Percentiles rank a stretch among this genome's conserved stretches.
Conservation (phyloP, 305 asterid genomes). For the Fraxinus floribunda region DNA sequence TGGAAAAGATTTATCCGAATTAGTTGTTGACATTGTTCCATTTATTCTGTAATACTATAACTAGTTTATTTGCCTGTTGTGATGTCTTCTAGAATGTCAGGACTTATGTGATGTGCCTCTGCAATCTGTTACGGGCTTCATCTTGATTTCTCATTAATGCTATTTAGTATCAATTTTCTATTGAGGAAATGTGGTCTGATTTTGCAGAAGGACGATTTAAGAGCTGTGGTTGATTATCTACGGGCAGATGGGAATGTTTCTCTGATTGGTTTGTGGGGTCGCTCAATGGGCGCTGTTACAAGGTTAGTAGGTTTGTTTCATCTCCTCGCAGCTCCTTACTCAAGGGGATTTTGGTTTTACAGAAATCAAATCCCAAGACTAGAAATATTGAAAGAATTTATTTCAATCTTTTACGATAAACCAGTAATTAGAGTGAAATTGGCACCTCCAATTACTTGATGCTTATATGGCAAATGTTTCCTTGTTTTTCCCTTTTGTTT, state of each 20-base stretch:
- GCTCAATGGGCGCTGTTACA: conserved; percentile 97
- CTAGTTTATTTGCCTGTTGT: neutral
- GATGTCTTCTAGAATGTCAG: neutral
- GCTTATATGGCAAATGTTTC: neutral
- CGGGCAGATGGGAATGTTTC: conserved; percentile 83
- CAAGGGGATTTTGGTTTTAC: neutral
- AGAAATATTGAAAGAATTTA: neutral
- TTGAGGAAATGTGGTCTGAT: conserved; percentile 17
- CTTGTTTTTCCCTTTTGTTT: neutral
- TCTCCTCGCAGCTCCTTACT: conserved; percentile 10
- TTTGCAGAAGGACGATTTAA: conserved; percentile 84
- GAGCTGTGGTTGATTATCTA: conserved; percentile 74
- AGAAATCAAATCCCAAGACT: neutral
- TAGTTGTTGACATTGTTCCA: neutral
- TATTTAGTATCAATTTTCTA: neutral
- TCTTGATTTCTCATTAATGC: neutral
- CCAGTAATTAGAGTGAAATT: neutral
- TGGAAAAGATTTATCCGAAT: neutral
- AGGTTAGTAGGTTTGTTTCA: conserved; percentile 42
- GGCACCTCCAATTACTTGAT: neutral
- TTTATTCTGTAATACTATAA: neutral
- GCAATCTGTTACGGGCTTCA: conserved; percentile 3
- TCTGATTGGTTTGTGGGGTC: conserved; percentile 92
- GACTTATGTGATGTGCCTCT: neutral
- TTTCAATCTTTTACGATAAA: neutral